These are phyloP conservation scores for Ogataea angusta DNA, from an alignment of 805 yeast species.

Conservation along the genomic window DNA sequence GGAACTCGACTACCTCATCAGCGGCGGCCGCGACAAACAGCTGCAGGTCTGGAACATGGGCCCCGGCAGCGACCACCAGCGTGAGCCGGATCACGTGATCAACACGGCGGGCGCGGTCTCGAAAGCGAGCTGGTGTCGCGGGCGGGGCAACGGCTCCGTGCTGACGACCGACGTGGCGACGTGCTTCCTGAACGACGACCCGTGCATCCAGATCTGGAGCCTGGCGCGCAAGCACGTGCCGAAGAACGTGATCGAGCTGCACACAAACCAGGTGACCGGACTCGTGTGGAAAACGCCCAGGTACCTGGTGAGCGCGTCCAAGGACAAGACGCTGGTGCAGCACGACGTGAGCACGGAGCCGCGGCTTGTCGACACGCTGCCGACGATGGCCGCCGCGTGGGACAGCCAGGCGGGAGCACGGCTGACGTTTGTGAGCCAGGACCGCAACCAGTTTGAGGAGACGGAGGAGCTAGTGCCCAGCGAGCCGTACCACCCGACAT, in stretches of 20 bases:
- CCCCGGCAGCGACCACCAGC: slow-evolving; percentile 33
- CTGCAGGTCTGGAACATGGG: slow-evolving; percentile 72
- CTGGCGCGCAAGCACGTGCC: slow-evolving; percentile 73
- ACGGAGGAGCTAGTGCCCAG: slow-evolving; percentile 3
- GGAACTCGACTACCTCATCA: slow-evolving; percentile 69
- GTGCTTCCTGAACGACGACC: slow-evolving; percentile 70
- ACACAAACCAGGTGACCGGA: slow-evolving; percentile 52
- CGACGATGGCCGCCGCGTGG: slow-evolving; percentile 58
- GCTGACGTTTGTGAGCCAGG: slow-evolving; percentile 51
- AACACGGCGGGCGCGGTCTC: slow-evolving; percentile 76
- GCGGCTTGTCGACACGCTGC: slow-evolving; percentile 47
- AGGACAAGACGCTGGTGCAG: slow-evolving; percentile 46
- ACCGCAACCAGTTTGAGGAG: slow-evolving; percentile 39
- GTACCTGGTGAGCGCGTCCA: slow-evolving; percentile 46
- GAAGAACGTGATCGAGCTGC: slow-evolving; percentile 46
- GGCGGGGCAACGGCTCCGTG: slow-evolving; percentile 38
- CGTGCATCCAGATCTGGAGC: slow-evolving; percentile 66
- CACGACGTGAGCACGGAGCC: slow-evolving; percentile 45
- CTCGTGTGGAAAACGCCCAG: slow-evolving; percentile 49
- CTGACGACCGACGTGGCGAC: slow-evolving; percentile 67
- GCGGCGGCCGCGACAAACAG: slow-evolving; percentile 91
- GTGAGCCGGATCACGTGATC: slow-evolving; percentile 66
- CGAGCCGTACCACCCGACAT: slow-evolving; percentile 5
- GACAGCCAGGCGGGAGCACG: slow-evolving; percentile 42
- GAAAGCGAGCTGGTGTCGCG: slow-evolving; percentile 66